phyloP scores from a whole-genome alignment of 2,329 filamentous ascomycete genomes.

The Scytalidium lignicola region DNA sequence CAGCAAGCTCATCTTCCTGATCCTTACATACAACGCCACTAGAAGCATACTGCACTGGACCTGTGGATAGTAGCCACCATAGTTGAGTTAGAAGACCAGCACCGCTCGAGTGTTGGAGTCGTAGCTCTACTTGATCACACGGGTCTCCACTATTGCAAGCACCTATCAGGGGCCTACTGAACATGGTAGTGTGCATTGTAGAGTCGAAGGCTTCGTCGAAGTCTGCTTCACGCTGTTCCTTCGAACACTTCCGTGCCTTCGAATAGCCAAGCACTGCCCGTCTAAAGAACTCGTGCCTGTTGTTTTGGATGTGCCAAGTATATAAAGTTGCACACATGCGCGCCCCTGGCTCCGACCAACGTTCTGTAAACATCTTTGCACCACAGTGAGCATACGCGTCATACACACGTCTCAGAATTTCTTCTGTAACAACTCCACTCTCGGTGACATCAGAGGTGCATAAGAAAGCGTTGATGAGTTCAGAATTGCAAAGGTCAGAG shows the following conservation, averaged over 20 bases:
- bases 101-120: too few species aligned
- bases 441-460: constrained; percentile 20
- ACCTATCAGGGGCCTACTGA: constrained; percentile 16
- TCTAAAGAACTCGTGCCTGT: constrained; percentile 18
- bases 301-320: constrained; percentile 23
- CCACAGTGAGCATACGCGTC: constrained; percentile 21
- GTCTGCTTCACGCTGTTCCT: constrained; percentile 16
- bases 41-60: constrained; percentile 14
- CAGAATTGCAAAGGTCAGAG: constrained; percentile 18
- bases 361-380: constrained; percentile 19
- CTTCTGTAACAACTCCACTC: constrained; percentile 19
- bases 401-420: constrained; percentile 19
- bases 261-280: constrained; percentile 16
- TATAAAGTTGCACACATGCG: constrained; percentile 19
- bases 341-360: constrained; percentile 19
- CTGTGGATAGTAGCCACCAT: constrained; percentile 1
- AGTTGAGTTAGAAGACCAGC: too few species aligned
- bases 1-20: constrained; percentile 9
- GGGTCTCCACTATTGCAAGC: constrained; percentile 17
- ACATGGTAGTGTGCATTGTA: constrained; percentile 17
- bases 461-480: constrained; percentile 21
- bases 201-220: constrained; percentile 22
- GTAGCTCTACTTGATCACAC: constrained; percentile 13
- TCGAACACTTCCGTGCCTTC: constrained; percentile 11
- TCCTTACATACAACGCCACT: constrained; percentile 9